Evolutionary conservation across 2,329 filamentous ascomycete genomes (phyloP), one percentile per base, ranked within the genome.

Genomic region (Arthrobotrys pseudoclavata): DNA sequence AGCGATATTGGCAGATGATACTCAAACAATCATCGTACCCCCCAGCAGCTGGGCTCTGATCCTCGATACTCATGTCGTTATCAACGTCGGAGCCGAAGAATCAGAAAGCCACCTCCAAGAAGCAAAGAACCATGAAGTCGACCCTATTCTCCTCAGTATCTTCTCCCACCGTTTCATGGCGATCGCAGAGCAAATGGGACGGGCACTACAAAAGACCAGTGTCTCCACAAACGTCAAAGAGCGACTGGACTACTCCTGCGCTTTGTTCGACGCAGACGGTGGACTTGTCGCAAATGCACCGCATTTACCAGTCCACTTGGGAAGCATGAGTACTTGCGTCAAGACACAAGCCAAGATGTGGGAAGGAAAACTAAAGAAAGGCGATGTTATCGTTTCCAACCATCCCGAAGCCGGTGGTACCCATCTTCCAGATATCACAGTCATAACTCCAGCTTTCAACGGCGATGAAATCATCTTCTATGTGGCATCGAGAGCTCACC

Each of bases 21-120:
- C 92, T 0, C 95, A 97, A 84, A 98, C 95, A 0, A 96, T 98
- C 79, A 92, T 97, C 0, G 90, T 97, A 1, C 92, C 92, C 0
- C 95, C 94, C 0, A 88, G 88, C 31, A 89, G 93, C 1, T 89
- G 89, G 22, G 95, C 94, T 0, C 84, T 94, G 24, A 87, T 97
- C 34, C 90, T 97, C 18, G 87, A 93, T 79, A 97, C 94, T 0
- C 95, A 97, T 81, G 93, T 97, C 6, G 88, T 97, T 5, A 94
- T 97, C 82, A 93, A 97, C 79, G 88, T 96, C 47, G 89, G 90
- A 68, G 89, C 90, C 29, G 68, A 79, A 20, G 63, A 79, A 42
- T 70, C 72, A 26, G 75, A 74, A 22, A 79, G 75, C 50, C 68
- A 79, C 29, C 47, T 74, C 13, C 62, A 79, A 40, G 68, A 79